phyloP scores from a whole-genome alignment of 352 stramenopile species.

The Phytophthora idaei region DNA sequence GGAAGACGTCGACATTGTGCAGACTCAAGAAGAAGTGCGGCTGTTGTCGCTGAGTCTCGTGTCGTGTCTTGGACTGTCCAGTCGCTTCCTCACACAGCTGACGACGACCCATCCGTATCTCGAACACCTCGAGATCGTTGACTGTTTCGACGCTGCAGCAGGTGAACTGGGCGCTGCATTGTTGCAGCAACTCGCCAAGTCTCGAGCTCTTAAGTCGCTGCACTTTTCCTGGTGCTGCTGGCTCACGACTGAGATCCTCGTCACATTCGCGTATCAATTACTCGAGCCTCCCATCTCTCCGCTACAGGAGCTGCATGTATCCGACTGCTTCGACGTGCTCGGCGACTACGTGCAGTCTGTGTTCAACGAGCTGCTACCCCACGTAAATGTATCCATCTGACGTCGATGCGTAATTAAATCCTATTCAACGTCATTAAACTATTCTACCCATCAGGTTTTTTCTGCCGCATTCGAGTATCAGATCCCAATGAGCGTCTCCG shows the following conservation, averaged over 20 bases:
- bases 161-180: constrained; percentile 47
- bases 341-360: constrained; percentile 74
- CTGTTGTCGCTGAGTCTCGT: constrained; percentile 71
- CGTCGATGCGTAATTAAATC: background rate
- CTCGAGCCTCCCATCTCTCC: constrained; percentile 54
- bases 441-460: constrained; percentile 6
- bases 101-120: constrained; percentile 54
- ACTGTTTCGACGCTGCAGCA: constrained; percentile 69
- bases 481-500: constrained; percentile 61
- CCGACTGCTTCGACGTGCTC: constrained; percentile 79
- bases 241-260: constrained; percentile 78
- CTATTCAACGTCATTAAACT: constrained; percentile 21
- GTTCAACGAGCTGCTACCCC: constrained; percentile 62
- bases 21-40: constrained; percentile 56
- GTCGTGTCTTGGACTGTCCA: constrained; percentile 65
- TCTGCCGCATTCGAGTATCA: constrained; percentile 7
- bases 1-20: constrained; percentile 70
- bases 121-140: constrained; percentile 63
- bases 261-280: constrained; percentile 73
- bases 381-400: constrained; percentile 48
- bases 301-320: constrained; percentile 58
- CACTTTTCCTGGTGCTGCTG: constrained; percentile 85
- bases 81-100: constrained; percentile 52
- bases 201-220: constrained; percentile 63
- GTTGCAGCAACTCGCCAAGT: constrained; percentile 57